Percentiles rank a stretch among this genome's conserved stretches.
phyloP scores from a whole-genome alignment of 2,329 filamentous ascomycete species.

The Hypoxylon sp. region DNA sequence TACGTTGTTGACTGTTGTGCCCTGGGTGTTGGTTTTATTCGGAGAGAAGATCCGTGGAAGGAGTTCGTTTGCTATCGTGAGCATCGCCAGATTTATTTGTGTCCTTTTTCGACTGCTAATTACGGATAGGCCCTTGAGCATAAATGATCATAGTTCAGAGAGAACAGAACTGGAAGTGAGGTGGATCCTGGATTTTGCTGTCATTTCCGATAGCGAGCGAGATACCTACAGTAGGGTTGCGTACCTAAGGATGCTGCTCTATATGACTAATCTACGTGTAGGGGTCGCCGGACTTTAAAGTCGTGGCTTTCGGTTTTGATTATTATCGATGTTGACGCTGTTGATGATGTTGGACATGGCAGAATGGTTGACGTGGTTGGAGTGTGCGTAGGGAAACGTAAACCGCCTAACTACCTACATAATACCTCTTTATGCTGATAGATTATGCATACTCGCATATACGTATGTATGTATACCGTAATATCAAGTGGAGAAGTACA shows the following conservation, averaged over 20 bases:
- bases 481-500: neutral
- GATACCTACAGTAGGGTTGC: too few relatives aligned
- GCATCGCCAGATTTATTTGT: constrained; percentile 36
- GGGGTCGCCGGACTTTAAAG: too few relatives aligned
- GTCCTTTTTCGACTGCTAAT: constrained; percentile 1
- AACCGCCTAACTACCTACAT: too few relatives aligned
- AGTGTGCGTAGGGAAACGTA: too few relatives aligned
- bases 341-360: too few relatives aligned
- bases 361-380: too few relatives aligned
- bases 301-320: too few relatives aligned
- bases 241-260: too few relatives aligned
- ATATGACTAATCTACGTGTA: too few relatives aligned
- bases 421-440: neutral
- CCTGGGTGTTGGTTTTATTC: constrained; percentile 86
- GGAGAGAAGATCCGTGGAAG: constrained; percentile 81
- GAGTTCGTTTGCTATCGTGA: constrained; percentile 81
- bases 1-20: constrained; percentile 79
- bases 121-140: constrained; percentile 26
- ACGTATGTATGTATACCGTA: neutral
- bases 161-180: neutral
- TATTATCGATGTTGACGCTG: too few relatives aligned
- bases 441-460: neutral
- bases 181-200: neutral
- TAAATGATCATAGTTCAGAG: constrained; percentile 9
- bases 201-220: neutral